Evolutionary conservation across 352 stramenopile species (phyloP), one percentile per base, ranked within the genome.

Genomic region (Phytopythium vexans): DNA sequence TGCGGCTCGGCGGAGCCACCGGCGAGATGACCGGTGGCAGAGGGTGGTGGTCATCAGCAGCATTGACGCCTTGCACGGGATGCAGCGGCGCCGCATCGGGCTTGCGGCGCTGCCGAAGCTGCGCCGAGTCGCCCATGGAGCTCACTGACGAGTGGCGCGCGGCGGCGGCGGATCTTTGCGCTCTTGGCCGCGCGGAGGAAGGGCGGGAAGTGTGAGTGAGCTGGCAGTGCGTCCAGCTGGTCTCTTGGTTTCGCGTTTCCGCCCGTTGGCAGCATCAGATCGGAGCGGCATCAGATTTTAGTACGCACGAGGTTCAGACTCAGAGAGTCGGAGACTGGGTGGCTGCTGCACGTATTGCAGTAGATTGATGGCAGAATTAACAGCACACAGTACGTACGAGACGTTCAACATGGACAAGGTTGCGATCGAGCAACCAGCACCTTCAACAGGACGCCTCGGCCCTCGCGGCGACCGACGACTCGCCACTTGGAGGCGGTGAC

Each of bases 31-130:
- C 31, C 16, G 34, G 16, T 15, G 47, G 12, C 6, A 33, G 34
- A n/a, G 34, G 34, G 1, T 16, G 15, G 33, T 41, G 31, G 7
- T 5, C 2, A 0, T 37, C 56, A 11, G 45, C 21, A 14, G 43
- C 43, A 14, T 45, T 58, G 32, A 35, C 21, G 11, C 58, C 41
- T 10, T 42, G 32, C 5, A 1, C 41, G 32, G 16, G 35, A n/a
- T 14, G 16, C 5, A 14, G 27, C 37, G 49, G 37, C 37, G 27
- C 15, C 37, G 49, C 21, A 41, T 14, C 37, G 37, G 37, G 8
- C 37, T 41, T 9, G 27, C 38, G 49, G 36, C 49, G 49, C 31
- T 54, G 49, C 31, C 49, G 49, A 9, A 54, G 37, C 37, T 46
- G 31, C 33, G 34, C 1, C 36, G 34, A 36, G 6, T 52, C 34